Base-by-base conservation (phyloP, 768 basidiomycete genomes). In the Mycena epipterygia region DNA sequence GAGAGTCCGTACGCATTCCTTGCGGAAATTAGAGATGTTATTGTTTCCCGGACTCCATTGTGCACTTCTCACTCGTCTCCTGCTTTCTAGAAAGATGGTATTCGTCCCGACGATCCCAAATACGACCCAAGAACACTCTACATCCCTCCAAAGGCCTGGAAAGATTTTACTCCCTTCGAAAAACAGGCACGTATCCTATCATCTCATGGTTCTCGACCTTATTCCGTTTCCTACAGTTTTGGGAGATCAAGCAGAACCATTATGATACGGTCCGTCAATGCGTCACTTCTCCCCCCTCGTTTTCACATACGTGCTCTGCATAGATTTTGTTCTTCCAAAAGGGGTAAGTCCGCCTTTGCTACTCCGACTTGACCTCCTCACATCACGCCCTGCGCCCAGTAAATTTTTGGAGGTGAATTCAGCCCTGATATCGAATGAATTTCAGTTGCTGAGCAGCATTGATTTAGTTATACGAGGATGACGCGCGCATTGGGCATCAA, bases 241-340 rank as follows among this genome's bases (percentile, higher is more conserved):
- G 91, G 91, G 91, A 92, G 87, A 99, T 99, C 85, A 99, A 98
- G 79, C 95, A 97, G 81, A 93, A 96, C 76, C 96, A 99, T 78
- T 98, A 90, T 78, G 98, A 99, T 81, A 99, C 98, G 21, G 93
- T 94, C 75, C 71, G 79, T 74, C 33, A 32, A 32, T 79, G 37
- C 12, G 73, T 59, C 78, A 48, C 6, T n/a, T 29, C 21, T 46
- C 19, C 46, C 23, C n/a, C 70, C 67, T 75, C 79, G 13, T 48
- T n/a, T 71, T 12, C 42, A 73, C 46, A 48, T 68, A 48, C 46
- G 41, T 75, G 53, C 64, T 25, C 29, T 68, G 32, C 73, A 12
- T 73, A 93, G 92, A 87, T 98, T 48, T 81, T 99, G 53, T 98
- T 99, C 86, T 99, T 99, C 83, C 98, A 99, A 82, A 99, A 99